Conservation (phyloP, 768 basidiomycete genomes). For the Thelephora aurantiotincta region DNA sequence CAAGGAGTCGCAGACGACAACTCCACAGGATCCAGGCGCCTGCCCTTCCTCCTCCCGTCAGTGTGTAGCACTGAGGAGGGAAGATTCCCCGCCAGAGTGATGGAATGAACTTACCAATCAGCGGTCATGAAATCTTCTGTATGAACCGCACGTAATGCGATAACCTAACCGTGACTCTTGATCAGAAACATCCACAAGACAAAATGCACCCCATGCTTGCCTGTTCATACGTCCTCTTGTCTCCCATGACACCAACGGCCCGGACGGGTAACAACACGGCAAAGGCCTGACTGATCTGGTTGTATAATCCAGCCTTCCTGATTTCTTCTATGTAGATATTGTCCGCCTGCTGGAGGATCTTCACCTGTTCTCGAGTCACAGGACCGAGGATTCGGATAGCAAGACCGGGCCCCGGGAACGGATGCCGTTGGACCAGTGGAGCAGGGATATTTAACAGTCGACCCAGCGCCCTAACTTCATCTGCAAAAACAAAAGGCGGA, state of each 20-base stretch:
- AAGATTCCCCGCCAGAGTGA: neutral
- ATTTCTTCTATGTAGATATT: constrained; percentile 97
- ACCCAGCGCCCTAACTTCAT: constrained; percentile 91
- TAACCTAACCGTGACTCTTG: constrained; percentile 37
- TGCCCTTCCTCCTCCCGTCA: too few species aligned
- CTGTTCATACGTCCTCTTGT: constrained; percentile 93
- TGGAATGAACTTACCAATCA: constrained; percentile 58
- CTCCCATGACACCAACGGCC: constrained; percentile 97
- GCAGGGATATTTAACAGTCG: constrained; percentile 84
- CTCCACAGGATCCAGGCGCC: too few species aligned
- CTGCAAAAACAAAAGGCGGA: constrained; percentile 24
- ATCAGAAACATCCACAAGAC: too few species aligned
- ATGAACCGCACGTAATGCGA: constrained; percentile 87
- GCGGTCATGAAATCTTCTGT: constrained; percentile 99
- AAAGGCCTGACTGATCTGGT: constrained; percentile 92
- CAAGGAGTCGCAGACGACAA: neutral
- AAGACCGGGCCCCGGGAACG: constrained; percentile 96
- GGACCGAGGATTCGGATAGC: constrained; percentile 97
- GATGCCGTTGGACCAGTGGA: constrained; percentile 89
- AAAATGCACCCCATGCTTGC: constrained; percentile 18
- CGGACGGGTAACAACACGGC: constrained; percentile 91
- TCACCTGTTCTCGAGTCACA: constrained; percentile 87
- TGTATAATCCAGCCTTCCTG: constrained; percentile 80
- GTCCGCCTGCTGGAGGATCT: constrained; percentile 84
- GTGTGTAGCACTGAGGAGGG: too few species aligned